phyloP scores from a whole-genome alignment of 1,139 yeast genomes.

The Pichia sp. region DNA sequence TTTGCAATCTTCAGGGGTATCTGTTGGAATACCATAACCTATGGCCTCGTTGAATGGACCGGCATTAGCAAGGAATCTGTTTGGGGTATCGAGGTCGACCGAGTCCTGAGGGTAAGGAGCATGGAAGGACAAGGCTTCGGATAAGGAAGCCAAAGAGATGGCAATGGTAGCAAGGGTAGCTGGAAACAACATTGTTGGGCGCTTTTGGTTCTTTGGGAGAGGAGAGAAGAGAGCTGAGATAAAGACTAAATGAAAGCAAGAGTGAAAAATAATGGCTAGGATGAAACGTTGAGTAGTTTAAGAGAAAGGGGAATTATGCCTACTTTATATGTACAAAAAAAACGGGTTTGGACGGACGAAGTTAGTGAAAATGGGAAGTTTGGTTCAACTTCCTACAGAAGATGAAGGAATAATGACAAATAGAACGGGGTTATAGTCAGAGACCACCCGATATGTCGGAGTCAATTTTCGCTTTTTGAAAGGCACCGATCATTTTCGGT shows the following conservation, averaged over 20 bases:
- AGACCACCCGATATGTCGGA: neutral
- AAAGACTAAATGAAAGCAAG: neutral
- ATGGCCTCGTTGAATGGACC: slow-evolving; percentile 39
- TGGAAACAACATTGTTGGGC: neutral
- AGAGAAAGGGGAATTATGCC: neutral
- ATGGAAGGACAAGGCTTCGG: neutral
- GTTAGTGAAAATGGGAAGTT: no score
- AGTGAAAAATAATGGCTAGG: neutral
- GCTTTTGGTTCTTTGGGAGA: neutral
- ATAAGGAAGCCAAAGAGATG: neutral
- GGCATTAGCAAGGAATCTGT: slow-evolving; percentile 40
- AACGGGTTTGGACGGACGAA: no score
- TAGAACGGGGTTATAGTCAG: no score
- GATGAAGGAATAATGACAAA: no score
- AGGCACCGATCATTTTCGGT: no score
- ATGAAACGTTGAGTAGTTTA: neutral
- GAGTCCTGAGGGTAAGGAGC: slow-evolving; percentile 2
- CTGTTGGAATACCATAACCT: slow-evolving; percentile 39
- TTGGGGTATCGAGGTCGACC: neutral
- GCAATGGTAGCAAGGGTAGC: neutral
- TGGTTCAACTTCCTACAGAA: no score
- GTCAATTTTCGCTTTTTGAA: neutral
- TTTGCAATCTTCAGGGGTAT: slow-evolving; percentile 47
- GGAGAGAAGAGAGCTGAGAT: neutral
- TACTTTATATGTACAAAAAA: no score